A percentile compares a stretch with the other conserved stretches of the same genome.
Evolutionary conservation across 2,329 filamentous ascomycete species (phyloP).

Genomic region (Diaporthe citrichinensis): DNA sequence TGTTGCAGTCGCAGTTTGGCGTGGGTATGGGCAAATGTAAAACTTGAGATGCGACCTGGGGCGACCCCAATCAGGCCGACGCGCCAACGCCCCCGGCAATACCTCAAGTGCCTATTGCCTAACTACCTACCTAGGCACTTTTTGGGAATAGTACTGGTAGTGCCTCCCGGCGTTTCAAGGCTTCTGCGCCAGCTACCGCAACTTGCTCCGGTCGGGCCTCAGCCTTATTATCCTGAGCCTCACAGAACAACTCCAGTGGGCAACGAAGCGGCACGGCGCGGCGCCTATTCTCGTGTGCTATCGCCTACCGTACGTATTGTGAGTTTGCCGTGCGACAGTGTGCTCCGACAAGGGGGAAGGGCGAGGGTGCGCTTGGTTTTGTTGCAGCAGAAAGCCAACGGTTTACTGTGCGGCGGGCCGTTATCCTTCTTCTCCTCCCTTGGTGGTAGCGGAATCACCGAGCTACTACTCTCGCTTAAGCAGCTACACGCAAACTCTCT

Average conservation of each 20-base stretch:
- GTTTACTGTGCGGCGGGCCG: background rate
- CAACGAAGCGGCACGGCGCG: conserved; percentile 15
- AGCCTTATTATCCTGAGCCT: conserved; percentile 10
- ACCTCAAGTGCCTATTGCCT: background rate
- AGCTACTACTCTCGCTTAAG: conserved; percentile 43
- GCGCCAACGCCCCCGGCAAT: conserved; percentile 8
- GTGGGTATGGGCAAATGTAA: background rate
- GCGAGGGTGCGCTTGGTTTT: background rate
- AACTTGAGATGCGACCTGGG: conserved; percentile 21
- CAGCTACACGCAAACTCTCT: conserved; percentile 40
- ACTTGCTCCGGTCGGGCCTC: conserved; percentile 12
- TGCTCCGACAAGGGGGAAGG: background rate
- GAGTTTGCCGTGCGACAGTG: conserved; percentile 15
- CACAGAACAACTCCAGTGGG: background rate
- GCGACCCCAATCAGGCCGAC: conserved; percentile 4
- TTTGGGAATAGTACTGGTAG: background rate
- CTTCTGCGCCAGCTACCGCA: conserved; percentile 9
- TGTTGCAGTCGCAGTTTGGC: conserved; percentile 19
- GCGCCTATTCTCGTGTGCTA: background rate
- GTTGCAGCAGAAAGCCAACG: conserved; percentile 6
- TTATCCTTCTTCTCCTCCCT: conserved; percentile 21
- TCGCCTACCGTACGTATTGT: background rate
- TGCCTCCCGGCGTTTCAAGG: background rate
- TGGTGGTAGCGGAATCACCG: conserved; percentile 33
- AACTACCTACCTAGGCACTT: background rate